Percentiles rank a stretch among this genome's conserved stretches.
phyloP scores from a whole-genome alignment of 805 yeast species.

The Brettanomyces sp. region DNA sequence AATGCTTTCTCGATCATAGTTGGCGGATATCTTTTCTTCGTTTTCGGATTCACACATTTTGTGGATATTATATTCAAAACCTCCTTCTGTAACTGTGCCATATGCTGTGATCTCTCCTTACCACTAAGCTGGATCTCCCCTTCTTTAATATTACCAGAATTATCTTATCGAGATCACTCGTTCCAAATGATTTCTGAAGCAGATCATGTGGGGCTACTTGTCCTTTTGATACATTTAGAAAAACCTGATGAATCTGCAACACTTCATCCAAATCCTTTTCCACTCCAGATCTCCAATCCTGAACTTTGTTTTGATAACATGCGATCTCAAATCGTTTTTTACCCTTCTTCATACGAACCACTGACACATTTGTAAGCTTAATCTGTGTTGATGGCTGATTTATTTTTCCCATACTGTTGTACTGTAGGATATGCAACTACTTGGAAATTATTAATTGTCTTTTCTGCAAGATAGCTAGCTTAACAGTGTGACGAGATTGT shows the following conservation, averaged over 20 bases:
- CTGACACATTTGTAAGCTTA: conserved; percentile 85
- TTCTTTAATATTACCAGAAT: conserved; percentile 74
- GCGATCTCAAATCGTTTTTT: conserved; percentile 91
- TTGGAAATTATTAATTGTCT: too few relatives aligned
- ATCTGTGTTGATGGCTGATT: conserved; percentile 88
- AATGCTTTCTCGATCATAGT: conserved; percentile 87
- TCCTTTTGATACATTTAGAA: conserved; percentile 88
- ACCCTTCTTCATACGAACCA: conserved; percentile 85
- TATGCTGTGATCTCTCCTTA: conserved; percentile 80
- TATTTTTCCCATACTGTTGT: conserved; percentile 32
- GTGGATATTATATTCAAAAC: conserved; percentile 76
- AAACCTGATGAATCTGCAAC: conserved; percentile 90
- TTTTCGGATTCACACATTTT: conserved; percentile 83
- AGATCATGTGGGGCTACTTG: conserved; percentile 87
- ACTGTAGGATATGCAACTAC: too few relatives aligned
- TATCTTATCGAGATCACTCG: conserved; percentile 65
- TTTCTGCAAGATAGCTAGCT: too few relatives aligned
- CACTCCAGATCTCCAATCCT: conserved; percentile 81
- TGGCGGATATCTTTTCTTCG: conserved; percentile 88
- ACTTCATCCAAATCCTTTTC: conserved; percentile 96
- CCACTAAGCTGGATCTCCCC: conserved; percentile 91
- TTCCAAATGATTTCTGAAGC: conserved; percentile 60
- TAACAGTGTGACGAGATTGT: too few relatives aligned
- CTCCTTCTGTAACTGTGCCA: conserved; percentile 46
- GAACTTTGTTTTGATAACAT: conserved; percentile 94